These are phyloP conservation scores for Populus alba DNA, from an alignment of 345 rosid genomes.

Conservation along the genomic window DNA sequence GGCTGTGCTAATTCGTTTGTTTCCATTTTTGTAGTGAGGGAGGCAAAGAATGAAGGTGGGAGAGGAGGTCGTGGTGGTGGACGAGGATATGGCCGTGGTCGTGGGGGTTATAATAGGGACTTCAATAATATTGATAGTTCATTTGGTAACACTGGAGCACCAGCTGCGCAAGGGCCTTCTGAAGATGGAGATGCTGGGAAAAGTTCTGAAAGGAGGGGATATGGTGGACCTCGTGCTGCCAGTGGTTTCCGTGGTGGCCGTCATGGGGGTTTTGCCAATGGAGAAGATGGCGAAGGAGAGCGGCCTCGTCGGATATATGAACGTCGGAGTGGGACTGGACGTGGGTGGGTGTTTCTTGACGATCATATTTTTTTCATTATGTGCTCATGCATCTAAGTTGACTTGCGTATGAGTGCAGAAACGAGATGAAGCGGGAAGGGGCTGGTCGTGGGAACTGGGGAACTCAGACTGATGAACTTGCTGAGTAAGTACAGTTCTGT, in stretches of 20 bases:
- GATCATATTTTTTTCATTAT: neutral
- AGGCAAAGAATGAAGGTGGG: constrained; percentile 19
- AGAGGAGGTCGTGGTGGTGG: constrained; percentile 17
- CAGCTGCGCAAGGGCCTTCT: constrained; percentile 7
- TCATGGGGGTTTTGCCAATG: constrained; percentile 13
- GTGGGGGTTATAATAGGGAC: constrained; percentile 25
- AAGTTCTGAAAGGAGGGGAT: constrained; percentile 22
- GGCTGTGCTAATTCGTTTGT: neutral
- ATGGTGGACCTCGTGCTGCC: constrained; percentile 19
- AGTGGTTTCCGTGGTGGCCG: constrained; percentile 25
- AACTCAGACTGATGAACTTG: constrained; percentile 22
- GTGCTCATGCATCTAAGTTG: neutral
- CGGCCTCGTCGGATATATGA: constrained; percentile 21
- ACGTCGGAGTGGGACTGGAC: constrained; percentile 31
- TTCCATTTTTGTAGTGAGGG: constrained; percentile 15
- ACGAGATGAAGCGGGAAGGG: constrained; percentile 26
- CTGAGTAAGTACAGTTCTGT: constrained; percentile 14
- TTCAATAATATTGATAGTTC: constrained; percentile 9
- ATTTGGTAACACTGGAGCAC: constrained; percentile 1
- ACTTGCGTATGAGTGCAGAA: constrained; percentile 4
- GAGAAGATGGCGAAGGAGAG: constrained; percentile 23
- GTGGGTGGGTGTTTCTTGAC: constrained; percentile 15
- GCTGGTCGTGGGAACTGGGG: constrained; percentile 32
- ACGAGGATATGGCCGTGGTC: constrained; percentile 13
- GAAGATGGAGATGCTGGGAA: constrained; percentile 23